A percentile compares a stretch with the other conserved stretches of the same genome.
These are phyloP conservation scores for Mycena indigotica DNA, from an alignment of 768 basidiomycete genomes.

Conservation along the genomic window DNA sequence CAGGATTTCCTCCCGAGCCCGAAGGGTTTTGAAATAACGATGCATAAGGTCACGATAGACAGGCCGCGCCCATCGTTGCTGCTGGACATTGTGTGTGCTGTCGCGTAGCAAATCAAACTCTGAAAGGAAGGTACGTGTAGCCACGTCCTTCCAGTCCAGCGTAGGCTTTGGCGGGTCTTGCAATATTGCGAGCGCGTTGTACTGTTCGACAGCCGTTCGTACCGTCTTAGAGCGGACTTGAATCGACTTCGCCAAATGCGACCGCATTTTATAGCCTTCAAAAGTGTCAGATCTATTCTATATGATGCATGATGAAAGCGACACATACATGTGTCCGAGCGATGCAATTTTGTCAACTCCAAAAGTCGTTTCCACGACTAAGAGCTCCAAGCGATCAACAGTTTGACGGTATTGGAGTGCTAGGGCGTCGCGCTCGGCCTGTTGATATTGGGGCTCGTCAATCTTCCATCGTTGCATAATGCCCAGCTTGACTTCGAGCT, in stretches of 20 bases:
- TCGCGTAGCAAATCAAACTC: neutral
- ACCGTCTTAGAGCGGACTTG: neutral
- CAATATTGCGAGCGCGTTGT: neutral
- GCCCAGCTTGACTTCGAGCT: neutral
- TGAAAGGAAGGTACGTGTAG: neutral
- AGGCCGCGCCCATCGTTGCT: neutral
- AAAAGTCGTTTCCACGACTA: neutral
- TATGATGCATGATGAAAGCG: too few species aligned
- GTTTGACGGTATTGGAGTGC: neutral
- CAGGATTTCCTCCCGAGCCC: neutral
- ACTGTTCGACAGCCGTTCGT: neutral
- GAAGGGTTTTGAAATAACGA: neutral
- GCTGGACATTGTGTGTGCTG: neutral
- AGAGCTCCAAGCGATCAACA: neutral
- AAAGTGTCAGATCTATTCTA: neutral
- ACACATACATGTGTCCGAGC: neutral
- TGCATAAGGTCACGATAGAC: neutral
- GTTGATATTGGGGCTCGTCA: neutral
- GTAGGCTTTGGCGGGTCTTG: neutral
- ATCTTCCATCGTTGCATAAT: neutral
- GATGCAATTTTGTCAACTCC: neutral
- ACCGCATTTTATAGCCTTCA: neutral
- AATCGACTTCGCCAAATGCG: neutral
- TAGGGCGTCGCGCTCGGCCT: neutral
- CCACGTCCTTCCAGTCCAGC: neutral